Conservation (phyloP, 1,284 basidiomycete species). For the Austroboletus novae-zelandiae region DNA sequence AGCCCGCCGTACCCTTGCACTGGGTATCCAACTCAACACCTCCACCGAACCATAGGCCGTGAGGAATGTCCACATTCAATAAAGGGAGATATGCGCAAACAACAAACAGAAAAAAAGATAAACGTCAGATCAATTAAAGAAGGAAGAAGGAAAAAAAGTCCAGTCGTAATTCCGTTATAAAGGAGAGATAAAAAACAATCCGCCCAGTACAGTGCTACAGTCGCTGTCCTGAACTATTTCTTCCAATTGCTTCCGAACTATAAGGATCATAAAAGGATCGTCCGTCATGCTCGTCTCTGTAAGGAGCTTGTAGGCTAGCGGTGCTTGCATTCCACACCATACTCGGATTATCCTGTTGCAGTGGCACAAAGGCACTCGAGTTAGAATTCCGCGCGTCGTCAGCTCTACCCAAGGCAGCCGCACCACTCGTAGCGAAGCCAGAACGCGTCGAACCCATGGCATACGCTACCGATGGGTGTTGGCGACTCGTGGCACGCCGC, state of each 20-base stretch:
- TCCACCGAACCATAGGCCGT: background rate
- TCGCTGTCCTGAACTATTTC: constrained; percentile 24
- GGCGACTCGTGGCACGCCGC: constrained; percentile 37
- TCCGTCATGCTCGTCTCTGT: constrained; percentile 41
- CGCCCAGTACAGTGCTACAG: constrained; percentile 20
- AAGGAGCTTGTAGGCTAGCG: constrained; percentile 39
- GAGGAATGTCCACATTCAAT: constrained; percentile 8
- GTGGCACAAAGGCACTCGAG: constrained; percentile 57
- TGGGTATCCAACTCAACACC: too few species aligned
- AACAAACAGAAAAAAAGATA: background rate
- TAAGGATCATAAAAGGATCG: constrained; percentile 32
- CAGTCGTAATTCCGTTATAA: background rate
- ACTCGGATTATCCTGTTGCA: constrained; percentile 54
- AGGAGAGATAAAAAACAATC: constrained; percentile 6
- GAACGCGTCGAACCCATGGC: constrained; percentile 37
- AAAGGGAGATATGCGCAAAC: constrained; percentile 1
- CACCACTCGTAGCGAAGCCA: constrained; percentile 26
- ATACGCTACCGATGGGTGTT: constrained; percentile 35
- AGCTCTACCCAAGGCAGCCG: constrained; percentile 21
- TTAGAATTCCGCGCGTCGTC: constrained; percentile 41
- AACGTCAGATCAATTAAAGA: background rate
- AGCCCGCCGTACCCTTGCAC: background rate
- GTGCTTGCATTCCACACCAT: constrained; percentile 52
- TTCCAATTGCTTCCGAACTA: constrained; percentile 22
- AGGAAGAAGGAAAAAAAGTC: background rate